These are phyloP conservation scores for Ceratocystis papillata DNA, from an alignment of 2,329 filamentous ascomycete species.

Conservation along the genomic window DNA sequence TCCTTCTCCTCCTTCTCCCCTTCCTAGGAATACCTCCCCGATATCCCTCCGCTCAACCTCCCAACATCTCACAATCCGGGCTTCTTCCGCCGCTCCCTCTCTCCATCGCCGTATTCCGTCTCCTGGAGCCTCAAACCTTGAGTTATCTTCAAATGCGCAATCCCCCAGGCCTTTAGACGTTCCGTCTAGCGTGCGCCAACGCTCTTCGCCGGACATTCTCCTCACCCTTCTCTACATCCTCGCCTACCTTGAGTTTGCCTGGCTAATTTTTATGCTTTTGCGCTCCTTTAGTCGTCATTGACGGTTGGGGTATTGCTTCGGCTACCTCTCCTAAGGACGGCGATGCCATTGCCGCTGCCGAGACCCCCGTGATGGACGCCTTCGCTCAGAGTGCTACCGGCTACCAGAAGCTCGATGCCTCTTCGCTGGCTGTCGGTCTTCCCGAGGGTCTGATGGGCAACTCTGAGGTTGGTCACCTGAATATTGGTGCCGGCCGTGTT, in stretches of 20 bases:
- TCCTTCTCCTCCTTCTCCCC: constrained; percentile 2
- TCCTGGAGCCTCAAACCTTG: not conserved
- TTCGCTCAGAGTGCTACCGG: constrained; percentile 74
- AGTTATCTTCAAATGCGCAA: not conserved
- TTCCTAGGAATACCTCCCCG: constrained; percentile 6
- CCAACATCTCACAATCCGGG: not conserved
- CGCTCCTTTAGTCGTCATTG: constrained; percentile 74
- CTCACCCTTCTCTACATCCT: constrained; percentile 43
- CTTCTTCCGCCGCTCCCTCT: not conserved
- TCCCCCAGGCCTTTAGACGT: constrained; percentile 6
- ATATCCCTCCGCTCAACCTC: not conserved
- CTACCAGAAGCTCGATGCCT: constrained; percentile 88
- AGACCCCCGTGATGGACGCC: constrained; percentile 90
- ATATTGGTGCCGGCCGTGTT: constrained; percentile 93
- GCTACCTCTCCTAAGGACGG: constrained; percentile 73
- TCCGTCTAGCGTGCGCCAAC: not conserved
- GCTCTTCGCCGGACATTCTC: constrained; percentile 27
- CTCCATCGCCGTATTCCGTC: not conserved
- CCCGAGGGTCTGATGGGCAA: constrained; percentile 98
- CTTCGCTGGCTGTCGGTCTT: constrained; percentile 86
- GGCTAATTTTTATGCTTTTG: constrained; percentile 48
- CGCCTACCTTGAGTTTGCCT: constrained; percentile 46
- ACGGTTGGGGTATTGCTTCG: constrained; percentile 89
- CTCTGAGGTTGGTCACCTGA: constrained; percentile 95
- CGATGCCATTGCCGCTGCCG: constrained; percentile 87